These are phyloP conservation scores for Sporothrix pseudoabietina DNA, from an alignment of 2,329 filamentous ascomycete species.

Conservation along the genomic window DNA sequence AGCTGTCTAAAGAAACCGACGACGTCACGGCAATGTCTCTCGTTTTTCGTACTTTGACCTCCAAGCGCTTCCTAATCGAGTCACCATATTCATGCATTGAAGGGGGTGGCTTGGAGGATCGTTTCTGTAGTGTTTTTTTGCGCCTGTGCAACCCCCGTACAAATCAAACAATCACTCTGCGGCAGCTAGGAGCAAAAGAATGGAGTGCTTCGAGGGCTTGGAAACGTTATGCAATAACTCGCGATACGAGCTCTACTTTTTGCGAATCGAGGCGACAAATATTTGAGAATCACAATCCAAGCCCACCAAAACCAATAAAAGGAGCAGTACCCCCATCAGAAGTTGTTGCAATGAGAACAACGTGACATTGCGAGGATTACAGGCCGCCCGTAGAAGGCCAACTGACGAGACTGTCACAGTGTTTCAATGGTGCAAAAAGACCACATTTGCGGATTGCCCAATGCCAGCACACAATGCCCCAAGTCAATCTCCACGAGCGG, in stretches of 20 bases:
- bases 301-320: background rate
- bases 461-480: background rate
- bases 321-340: background rate
- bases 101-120: constrained; percentile 29
- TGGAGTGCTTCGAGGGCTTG: background rate
- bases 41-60: background rate
- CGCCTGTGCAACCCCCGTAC: constrained; percentile 18
- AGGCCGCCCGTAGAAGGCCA: background rate
- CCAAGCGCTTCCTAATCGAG: constrained; percentile 6
- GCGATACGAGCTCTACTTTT: background rate
- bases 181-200: background rate
- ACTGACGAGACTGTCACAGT: background rate
- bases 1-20: background rate
- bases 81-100: constrained; percentile 26
- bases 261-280: background rate
- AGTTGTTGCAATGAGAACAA: background rate
- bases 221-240: constrained; percentile 14
- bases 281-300: background rate
- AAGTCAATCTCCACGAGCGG: constrained; percentile 4
- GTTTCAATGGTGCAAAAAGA: background rate
- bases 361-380: background rate
- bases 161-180: constrained; percentile 1
- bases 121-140: constrained; percentile 5
- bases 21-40: background rate
- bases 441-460: background rate